Conservation (phyloP, 805 yeast species). For the Trichomonascus vanleenenianus region DNA sequence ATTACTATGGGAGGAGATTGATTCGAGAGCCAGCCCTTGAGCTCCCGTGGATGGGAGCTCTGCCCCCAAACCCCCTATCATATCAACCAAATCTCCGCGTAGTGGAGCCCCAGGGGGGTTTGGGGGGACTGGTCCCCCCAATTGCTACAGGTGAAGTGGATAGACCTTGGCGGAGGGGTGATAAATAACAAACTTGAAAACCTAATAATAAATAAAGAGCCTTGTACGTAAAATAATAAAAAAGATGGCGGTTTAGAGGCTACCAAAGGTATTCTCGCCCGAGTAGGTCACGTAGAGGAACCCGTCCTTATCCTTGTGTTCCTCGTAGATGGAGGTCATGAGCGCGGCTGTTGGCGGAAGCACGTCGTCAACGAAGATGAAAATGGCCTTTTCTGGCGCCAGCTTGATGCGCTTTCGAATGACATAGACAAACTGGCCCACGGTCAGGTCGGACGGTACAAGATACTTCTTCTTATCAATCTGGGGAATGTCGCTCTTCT, state of each 20-base stretch:
- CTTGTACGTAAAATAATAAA: background rate
- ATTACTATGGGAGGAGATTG: no score
- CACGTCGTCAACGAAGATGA: conserved; percentile 93
- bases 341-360: conserved; percentile 97
- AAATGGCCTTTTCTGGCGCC: conserved; percentile 96
- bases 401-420: conserved; percentile 92
- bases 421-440: conserved; percentile 97
- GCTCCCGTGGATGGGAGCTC: no score
- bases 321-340: conserved; percentile 91
- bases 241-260: background rate
- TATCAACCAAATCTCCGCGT: no score
- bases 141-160: no score
- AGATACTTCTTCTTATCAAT: conserved; percentile 95
- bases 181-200: background rate
- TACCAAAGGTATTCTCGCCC: conserved; percentile 96
- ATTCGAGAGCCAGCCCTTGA: no score
- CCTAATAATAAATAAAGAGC: background rate
- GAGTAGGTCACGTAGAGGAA: conserved; percentile 92
- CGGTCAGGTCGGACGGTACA: conserved; percentile 93
- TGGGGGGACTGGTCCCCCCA: no score
- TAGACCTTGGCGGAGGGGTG: no score
- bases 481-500: conserved; percentile 90
- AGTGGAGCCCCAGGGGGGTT: no score
- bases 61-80: no score
- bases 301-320: conserved; percentile 97